phyloP scores from a whole-genome alignment of 2,329 filamentous ascomycete genomes.

The Simplicillium aogashimaense region DNA sequence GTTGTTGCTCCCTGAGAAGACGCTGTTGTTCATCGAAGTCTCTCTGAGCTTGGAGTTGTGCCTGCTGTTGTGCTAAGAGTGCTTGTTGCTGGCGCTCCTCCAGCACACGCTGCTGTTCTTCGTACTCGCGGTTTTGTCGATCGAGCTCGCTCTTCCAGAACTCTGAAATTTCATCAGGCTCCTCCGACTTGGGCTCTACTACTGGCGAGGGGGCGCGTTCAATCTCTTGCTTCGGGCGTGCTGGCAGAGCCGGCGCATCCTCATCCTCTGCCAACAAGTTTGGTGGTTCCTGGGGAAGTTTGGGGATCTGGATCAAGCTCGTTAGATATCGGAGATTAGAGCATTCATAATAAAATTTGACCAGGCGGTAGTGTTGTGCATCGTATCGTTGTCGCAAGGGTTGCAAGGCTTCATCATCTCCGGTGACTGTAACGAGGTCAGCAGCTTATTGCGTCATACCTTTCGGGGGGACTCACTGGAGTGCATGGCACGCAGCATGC shows the following conservation, averaged over 20 bases:
- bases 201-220: constrained; percentile 61
- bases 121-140: constrained; percentile 87
- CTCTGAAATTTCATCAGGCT: constrained; percentile 91
- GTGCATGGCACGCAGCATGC: constrained; percentile 98
- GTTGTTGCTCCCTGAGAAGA: constrained; percentile 76
- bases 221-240: constrained; percentile 67
- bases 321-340: constrained; percentile 95
- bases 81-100: constrained; percentile 80
- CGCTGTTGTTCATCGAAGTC: constrained; percentile 98
- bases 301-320: constrained; percentile 90
- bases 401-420: constrained; percentile 85
- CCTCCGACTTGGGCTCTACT: constrained; percentile 57
- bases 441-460: not conserved
- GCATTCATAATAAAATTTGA: constrained; percentile 99
- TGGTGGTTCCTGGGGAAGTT: constrained; percentile 87
- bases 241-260: constrained; percentile 70
- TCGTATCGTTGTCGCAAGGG: constrained; percentile 84
- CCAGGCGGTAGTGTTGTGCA: constrained; percentile 89
- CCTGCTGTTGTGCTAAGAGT: constrained; percentile 70
- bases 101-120: constrained; percentile 82
- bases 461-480: constrained; percentile 54
- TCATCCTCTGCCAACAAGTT: constrained; percentile 82
- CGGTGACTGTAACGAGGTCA: constrained; percentile 22
- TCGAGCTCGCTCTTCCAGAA: constrained; percentile 95
- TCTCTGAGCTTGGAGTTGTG: constrained; percentile 73